A percentile compares a stretch with the other conserved stretches of the same genome.
phyloP scores from a whole-genome alignment of 2,329 filamentous ascomycete genomes.

The Calonectria honghensis region DNA sequence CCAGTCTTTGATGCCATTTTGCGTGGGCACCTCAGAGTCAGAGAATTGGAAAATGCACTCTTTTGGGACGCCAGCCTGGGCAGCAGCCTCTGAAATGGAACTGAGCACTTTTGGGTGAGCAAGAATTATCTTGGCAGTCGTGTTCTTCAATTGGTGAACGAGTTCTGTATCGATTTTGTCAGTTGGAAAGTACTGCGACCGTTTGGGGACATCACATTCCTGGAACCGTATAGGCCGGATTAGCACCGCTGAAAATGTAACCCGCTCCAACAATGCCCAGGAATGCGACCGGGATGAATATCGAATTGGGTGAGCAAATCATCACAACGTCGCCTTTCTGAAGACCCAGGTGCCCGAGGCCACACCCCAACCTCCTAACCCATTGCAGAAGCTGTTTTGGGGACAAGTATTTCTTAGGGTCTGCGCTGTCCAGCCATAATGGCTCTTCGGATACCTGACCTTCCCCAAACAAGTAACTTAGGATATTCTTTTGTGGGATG shows the following conservation, averaged over 20 bases:
- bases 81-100: conserved; percentile 65
- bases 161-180: conserved; percentile 63
- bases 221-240: conserved; percentile 69
- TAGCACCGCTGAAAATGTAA: conserved; percentile 72
- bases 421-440: conserved; percentile 72
- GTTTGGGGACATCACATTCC: conserved; percentile 57
- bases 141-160: conserved; percentile 70
- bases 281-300: conserved; percentile 73
- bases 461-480: conserved; percentile 60
- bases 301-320: conserved; percentile 73
- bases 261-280: conserved; percentile 72
- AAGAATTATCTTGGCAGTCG: conserved; percentile 69
- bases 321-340: conserved; percentile 70
- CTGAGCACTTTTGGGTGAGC: conserved; percentile 68
- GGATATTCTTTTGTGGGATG: conserved; percentile 67
- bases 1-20: conserved; percentile 65
- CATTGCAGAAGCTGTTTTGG: conserved; percentile 68
- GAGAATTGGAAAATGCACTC: conserved; percentile 69
- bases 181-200: conserved; percentile 7
- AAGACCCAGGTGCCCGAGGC: conserved; percentile 67
- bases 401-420: conserved; percentile 66
- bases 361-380: conserved; percentile 70
- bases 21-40: conserved; percentile 58
- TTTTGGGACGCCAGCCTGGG: conserved; percentile 62
- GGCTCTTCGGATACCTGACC: conserved; percentile 64